Evolutionary conservation across 805 yeast genomes (phyloP).

Genomic region (Candida xyloterini): DNA sequence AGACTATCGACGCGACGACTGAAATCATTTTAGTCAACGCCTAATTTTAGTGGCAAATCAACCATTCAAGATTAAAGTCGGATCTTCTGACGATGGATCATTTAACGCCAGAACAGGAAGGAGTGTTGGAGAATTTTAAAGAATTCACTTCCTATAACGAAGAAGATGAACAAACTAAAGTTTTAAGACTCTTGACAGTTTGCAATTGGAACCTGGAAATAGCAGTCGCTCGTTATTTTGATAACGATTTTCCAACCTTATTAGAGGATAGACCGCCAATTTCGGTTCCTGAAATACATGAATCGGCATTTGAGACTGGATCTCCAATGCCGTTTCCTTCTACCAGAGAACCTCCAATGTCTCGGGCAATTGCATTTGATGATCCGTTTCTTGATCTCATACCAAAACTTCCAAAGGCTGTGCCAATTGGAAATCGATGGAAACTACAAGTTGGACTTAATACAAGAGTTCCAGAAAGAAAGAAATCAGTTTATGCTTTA

Average conservation of each 20-base stretch:
- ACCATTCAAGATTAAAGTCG: neutral
- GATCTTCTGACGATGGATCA: constrained; percentile 18
- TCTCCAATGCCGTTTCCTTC: constrained; percentile 7
- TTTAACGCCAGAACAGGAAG: constrained; percentile 38
- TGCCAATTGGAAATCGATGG: constrained; percentile 37
- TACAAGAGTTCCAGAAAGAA: neutral
- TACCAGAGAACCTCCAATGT: constrained; percentile 7
- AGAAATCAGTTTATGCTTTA: constrained; percentile 5
- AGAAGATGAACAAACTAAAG: constrained; percentile 44
- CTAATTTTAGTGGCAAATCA: constrained; percentile 13
- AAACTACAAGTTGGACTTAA: constrained; percentile 32
- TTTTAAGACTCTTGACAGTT: constrained; percentile 44
- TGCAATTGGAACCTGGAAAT: constrained; percentile 61
- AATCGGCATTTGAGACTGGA: constrained; percentile 2
- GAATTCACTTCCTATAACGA: constrained; percentile 46
- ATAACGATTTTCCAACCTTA: constrained; percentile 43
- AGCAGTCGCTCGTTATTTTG: constrained; percentile 61
- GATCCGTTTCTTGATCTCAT: constrained; percentile 26
- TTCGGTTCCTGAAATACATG: constrained; percentile 2
- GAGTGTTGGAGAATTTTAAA: constrained; percentile 45
- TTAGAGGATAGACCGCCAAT: constrained; percentile 18
- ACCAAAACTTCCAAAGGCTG: constrained; percentile 37
- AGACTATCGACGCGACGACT: constrained; percentile 15
- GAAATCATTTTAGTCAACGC: neutral
- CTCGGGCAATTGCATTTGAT: constrained; percentile 22